Percentiles rank a stretch among this genome's conserved stretches.
These are phyloP conservation scores for Lachancea lanzarotensis DNA, from an alignment of 805 yeast genomes.

Conservation along the genomic window DNA sequence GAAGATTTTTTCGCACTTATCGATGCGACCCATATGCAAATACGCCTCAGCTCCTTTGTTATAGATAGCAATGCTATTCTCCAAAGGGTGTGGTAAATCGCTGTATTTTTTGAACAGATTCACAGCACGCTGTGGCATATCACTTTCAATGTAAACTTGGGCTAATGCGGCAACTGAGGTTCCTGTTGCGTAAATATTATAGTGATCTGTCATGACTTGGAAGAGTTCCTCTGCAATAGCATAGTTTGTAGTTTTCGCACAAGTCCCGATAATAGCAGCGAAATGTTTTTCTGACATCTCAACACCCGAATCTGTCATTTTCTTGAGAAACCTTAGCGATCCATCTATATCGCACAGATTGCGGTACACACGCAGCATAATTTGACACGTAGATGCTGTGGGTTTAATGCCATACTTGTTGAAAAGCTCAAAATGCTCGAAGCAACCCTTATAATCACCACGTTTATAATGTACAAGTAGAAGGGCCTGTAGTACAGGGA, in stretches of 20 bases:
- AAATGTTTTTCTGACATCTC: constrained; percentile 25
- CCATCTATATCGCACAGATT: constrained; percentile 24
- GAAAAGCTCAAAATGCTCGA: constrained; percentile 27
- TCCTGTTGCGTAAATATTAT: constrained; percentile 26
- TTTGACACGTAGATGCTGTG: constrained; percentile 21
- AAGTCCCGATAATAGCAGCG: constrained; percentile 21
- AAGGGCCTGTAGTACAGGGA: constrained; percentile 25
- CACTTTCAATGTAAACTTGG: constrained; percentile 24
- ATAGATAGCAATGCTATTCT: constrained; percentile 14
- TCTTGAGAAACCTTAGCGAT: constrained; percentile 28
- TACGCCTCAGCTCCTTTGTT: constrained; percentile 22
- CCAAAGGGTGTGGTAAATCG: background rate
- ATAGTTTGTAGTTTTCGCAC: constrained; percentile 23
- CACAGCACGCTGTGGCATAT: constrained; percentile 17
- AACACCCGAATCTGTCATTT: constrained; percentile 21
- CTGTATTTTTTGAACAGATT: constrained; percentile 18
- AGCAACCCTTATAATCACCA: constrained; percentile 22
- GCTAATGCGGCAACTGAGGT: constrained; percentile 22
- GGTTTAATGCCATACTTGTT: constrained; percentile 26
- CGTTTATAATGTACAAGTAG: constrained; percentile 21
- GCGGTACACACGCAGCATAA: constrained; percentile 26
- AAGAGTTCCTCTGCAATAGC: constrained; percentile 29
- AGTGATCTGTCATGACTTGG: constrained; percentile 25
- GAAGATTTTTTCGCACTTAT: constrained; percentile 18
- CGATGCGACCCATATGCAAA: constrained; percentile 12